phyloP scores from a whole-genome alignment of 345 rosid species.

The Gossypium stocksii region DNA sequence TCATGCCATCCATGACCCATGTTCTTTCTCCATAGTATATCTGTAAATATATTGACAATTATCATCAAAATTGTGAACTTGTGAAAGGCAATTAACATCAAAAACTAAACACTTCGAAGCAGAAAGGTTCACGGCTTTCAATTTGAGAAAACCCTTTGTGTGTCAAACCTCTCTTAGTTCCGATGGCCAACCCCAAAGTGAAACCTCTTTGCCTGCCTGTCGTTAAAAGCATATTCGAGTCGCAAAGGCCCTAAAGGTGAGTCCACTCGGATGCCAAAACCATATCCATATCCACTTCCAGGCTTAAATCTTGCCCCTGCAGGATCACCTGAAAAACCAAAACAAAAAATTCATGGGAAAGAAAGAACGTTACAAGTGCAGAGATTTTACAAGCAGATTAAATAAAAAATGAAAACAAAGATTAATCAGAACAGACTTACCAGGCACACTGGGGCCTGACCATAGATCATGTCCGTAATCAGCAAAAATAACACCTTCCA shows the following conservation, averaged over 20 bases:
- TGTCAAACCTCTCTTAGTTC: conserved; percentile 26
- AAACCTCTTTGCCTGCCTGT: conserved; percentile 54
- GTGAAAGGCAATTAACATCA: neutral
- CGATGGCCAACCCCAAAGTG: conserved; percentile 71
- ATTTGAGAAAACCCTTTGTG: neutral
- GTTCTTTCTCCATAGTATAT: neutral
- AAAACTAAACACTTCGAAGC: neutral
- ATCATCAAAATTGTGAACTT: neutral
- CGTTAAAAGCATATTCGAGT: conserved; percentile 83
- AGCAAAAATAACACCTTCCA: conserved; percentile 76
- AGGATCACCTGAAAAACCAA: conserved; percentile 59
- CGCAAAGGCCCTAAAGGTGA: conserved; percentile 86
- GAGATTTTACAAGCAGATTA: neutral
- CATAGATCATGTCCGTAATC: conserved; percentile 92
- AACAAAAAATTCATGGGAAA: neutral
- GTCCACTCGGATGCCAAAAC: conserved; percentile 78
- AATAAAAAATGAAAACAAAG: neutral
- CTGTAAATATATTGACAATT: neutral
- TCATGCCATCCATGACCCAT: neutral
- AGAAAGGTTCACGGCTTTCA: neutral
- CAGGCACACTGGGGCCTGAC: conserved; percentile 76
- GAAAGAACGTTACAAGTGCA: neutral
- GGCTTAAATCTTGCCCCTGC: conserved; percentile 92
- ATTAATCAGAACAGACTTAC: conserved; percentile 34
- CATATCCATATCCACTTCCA: conserved; percentile 89